Conservation (phyloP, 2,329 filamentous ascomycete species). For the Scleromitrula shiraiana region DNA sequence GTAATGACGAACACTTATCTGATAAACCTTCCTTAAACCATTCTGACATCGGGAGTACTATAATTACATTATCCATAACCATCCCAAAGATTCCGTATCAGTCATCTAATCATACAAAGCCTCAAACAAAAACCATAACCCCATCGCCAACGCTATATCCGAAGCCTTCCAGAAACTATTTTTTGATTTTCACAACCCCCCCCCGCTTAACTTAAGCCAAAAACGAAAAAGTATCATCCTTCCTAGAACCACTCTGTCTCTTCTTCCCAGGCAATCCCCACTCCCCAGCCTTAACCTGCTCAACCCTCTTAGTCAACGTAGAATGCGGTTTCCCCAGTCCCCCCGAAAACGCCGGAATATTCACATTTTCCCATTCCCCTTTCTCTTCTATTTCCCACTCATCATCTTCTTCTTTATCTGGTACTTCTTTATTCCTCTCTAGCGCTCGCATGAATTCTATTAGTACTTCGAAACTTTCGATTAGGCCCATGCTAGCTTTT, state of each 20-base stretch:
- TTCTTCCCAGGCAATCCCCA: slow-evolving; percentile 24
- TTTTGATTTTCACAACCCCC: not conserved
- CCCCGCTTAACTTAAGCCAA: not conserved
- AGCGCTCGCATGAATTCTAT: slow-evolving; percentile 24
- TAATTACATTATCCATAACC: not conserved
- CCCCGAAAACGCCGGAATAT: slow-evolving; percentile 12
- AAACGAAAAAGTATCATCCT: slow-evolving; percentile 16
- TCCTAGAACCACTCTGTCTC: slow-evolving; percentile 26
- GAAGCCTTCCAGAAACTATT: not conserved
- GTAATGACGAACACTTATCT: too few relatives aligned
- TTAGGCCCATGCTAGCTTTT: slow-evolving; percentile 47
- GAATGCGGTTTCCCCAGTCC: slow-evolving; percentile 23
- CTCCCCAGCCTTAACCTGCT: slow-evolving; percentile 24
- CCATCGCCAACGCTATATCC: not conserved
- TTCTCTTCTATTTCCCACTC: slow-evolving; percentile 22
- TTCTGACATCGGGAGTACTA: not conserved
- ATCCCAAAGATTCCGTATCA: not conserved
- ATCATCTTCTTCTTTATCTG: slow-evolving; percentile 15
- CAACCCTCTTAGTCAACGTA: slow-evolving; percentile 24
- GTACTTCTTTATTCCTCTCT: slow-evolving; percentile 9
- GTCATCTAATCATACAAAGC: not conserved
- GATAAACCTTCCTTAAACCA: not conserved
- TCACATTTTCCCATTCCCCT: slow-evolving; percentile 22
- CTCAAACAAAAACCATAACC: not conserved
- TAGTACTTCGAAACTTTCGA: slow-evolving; percentile 50